phyloP scores from a whole-genome alignment of 2,329 filamentous ascomycete species.

The Phialophora expanda region DNA sequence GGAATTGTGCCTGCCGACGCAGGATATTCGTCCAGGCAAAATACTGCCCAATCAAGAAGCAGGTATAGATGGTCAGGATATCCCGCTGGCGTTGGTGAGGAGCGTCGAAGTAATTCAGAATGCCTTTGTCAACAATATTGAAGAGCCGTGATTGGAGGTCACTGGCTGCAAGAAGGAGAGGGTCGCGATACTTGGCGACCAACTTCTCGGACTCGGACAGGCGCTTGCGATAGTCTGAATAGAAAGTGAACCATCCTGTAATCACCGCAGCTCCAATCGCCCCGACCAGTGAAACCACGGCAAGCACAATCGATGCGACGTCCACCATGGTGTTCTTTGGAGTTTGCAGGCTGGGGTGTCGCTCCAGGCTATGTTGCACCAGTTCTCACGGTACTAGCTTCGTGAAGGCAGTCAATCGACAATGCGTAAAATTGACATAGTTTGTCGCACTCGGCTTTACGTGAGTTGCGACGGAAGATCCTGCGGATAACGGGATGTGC shows the following conservation, averaged over 20 bases:
- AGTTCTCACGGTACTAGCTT: too few relatives aligned
- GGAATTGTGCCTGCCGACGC: not conserved
- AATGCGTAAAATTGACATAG: too few relatives aligned
- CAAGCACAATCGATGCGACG: not conserved
- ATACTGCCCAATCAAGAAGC: not conserved
- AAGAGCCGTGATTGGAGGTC: not conserved
- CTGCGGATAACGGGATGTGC: too few relatives aligned
- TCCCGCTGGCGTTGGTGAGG: not conserved
- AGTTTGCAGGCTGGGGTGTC: not conserved
- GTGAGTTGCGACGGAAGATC: too few relatives aligned
- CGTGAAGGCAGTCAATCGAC: too few relatives aligned
- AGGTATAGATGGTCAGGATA: slow-evolving; percentile 3
- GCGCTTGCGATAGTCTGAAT: not conserved
- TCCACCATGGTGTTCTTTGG: not conserved
- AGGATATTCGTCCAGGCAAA: not conserved
- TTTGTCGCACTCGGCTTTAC: too few relatives aligned
- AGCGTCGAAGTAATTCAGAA: not conserved
- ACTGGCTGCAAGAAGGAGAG: not conserved
- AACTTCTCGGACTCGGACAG: not conserved
- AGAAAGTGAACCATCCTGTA: not conserved
- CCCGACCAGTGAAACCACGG: not conserved
- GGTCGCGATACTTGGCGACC: slow-evolving; percentile 4
- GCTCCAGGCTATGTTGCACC: not conserved
- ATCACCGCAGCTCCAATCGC: not conserved
- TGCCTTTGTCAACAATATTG: not conserved